Evolutionary conservation across 225 moss, liverwort and hornwort genomes (phyloP), one percentile per base, ranked within the genome.

Genomic region (Sphagnum contortum): DNA sequence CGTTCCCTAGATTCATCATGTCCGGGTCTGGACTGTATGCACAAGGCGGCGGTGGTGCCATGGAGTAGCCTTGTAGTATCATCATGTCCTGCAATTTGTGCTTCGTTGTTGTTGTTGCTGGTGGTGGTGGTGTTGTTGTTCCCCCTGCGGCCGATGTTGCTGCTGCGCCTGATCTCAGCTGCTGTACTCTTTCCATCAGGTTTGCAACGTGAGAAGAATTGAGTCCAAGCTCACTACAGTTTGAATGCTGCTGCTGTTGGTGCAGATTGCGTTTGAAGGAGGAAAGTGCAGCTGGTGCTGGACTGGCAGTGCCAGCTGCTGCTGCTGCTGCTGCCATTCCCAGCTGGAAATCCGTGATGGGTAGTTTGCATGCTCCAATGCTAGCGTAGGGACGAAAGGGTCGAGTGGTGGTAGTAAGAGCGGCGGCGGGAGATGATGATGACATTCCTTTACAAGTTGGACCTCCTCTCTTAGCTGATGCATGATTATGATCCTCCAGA

Each of bases 341-440:
- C 52, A 86, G 75, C 70, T 89, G 91, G 52, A 94, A 91, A 65
- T 94, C 89, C n/a, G 85, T 76, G 71, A 85, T 74, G 50, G 92
- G 87, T 49, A 90, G 79, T 64, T 88, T 92, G 74, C 96, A 92
- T 54, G 96, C 84, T 66, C 96, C 92, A 44, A 92, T 87, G 10
- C 80, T 88, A 55, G 92, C 96, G n/a, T 90, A 92, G 9, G 96
- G 96, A 50, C 88, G 90, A 65, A 96, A 96, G 48, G 87, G 96
- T 12, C 88, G 84, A 45, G 66, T 80, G 48, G 73, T 65, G 10
- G 57, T 79, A 12, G 71, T 76, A 58, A 70, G 82, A 45, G 55
- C 74, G 68, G 78, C 29, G 29, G 29, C 29, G 29, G 29, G 29
- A 29, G 29, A 29, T 29, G 29, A 29, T 29, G 29, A 29, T 29